These are phyloP conservation scores for Glonium stellatum DNA, from an alignment of 495 filamentous ascomycete species.

Conservation along the genomic window DNA sequence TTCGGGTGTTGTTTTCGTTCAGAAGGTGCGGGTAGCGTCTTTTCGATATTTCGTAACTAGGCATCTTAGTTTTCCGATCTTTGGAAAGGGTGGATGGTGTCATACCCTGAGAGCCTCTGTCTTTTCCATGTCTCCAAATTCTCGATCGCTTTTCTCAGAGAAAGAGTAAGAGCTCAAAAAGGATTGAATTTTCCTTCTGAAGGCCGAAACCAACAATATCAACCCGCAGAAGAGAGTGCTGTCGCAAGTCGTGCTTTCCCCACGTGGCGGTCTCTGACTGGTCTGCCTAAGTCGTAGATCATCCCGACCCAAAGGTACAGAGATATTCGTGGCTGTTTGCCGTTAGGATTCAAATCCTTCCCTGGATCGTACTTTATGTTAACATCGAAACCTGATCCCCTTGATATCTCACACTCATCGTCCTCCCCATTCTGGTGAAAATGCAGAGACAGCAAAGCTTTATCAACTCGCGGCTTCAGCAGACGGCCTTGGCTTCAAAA, in stretches of 20 bases:
- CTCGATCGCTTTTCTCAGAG: slow-evolving; percentile 5
- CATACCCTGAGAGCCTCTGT: background rate
- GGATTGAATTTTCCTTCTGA: slow-evolving; percentile 1
- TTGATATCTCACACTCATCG: background rate
- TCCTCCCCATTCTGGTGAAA: background rate
- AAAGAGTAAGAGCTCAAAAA: slow-evolving; percentile 10
- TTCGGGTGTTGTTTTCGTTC: no score
- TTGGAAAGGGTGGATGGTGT: background rate
- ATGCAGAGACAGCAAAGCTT: background rate
- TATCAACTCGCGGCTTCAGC: background rate
- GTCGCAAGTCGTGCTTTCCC: slow-evolving; percentile 11
- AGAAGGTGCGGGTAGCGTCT: background rate
- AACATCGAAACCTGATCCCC: background rate
- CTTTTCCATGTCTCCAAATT: slow-evolving; percentile 5
- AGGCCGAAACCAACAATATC: slow-evolving; percentile 21
- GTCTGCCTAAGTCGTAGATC: slow-evolving; percentile 27
- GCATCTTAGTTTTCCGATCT: background rate
- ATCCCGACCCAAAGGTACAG: slow-evolving; percentile 8
- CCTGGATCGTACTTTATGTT: slow-evolving; percentile 2
- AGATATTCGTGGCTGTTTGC: slow-evolving; percentile 12
- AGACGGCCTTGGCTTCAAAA: background rate
- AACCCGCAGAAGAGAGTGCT: slow-evolving; percentile 13
- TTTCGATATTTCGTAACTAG: background rate
- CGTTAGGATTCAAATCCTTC: slow-evolving; percentile 20
- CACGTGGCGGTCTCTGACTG: slow-evolving; percentile 32